Evolutionary conservation across 768 basidiomycete genomes (phyloP).

Genomic region (Mycena floridula): DNA sequence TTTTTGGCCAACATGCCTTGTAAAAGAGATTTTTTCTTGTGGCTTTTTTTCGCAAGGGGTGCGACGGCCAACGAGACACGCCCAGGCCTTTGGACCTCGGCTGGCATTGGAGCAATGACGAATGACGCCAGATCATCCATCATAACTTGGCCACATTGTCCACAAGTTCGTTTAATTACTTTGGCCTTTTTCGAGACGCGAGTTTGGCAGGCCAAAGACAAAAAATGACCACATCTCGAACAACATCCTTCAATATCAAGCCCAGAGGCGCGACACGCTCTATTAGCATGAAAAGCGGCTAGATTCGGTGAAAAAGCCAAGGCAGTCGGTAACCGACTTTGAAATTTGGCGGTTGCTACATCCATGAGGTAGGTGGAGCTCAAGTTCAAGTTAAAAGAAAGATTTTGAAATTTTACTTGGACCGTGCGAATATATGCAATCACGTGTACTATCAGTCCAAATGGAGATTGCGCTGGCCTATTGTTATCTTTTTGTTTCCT

Average conservation of each 20-base stretch:
- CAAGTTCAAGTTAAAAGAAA: too few species aligned
- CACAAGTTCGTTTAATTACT: neutral
- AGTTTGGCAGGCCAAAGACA: neutral
- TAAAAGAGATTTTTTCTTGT: conserved; percentile 51
- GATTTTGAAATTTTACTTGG: too few species aligned
- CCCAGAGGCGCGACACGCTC: too few species aligned
- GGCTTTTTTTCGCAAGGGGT: neutral
- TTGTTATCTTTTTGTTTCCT: too few species aligned
- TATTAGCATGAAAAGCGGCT: conserved; percentile 54
- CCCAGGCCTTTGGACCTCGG: neutral
- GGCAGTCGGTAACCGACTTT: conserved; percentile 38
- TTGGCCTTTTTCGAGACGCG: neutral
- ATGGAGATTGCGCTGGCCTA: too few species aligned
- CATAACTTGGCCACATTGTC: neutral
- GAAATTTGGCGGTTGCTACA: conserved; percentile 38
- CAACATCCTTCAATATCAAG: neutral
- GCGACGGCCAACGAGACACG: neutral
- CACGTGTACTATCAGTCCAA: too few species aligned
- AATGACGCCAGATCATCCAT: neutral
- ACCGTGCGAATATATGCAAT: too few species aligned
- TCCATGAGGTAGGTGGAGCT: conserved; percentile 4
- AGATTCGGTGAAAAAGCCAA: conserved; percentile 48
- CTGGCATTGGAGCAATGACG: neutral
- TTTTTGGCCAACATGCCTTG: conserved; percentile 62
- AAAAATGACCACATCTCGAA: neutral